Conservation (phyloP, 2,329 filamentous ascomycete species). For the Coniosporium tulheliwenetii region DNA sequence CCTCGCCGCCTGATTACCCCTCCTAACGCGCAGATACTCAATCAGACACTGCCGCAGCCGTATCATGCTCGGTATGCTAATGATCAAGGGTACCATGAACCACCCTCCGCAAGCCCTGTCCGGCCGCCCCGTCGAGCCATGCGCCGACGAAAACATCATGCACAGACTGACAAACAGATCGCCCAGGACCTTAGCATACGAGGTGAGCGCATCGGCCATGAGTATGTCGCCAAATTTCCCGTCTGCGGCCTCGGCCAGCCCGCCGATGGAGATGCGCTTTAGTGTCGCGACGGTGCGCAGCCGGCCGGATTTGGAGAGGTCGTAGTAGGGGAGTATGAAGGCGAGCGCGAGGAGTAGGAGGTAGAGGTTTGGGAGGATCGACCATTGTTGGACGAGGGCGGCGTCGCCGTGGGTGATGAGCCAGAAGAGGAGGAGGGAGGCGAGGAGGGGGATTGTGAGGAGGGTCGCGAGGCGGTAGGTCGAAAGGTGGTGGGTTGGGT, state of each 20-base stretch:
- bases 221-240: constrained; percentile 92
- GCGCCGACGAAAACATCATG: constrained; percentile 67
- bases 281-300: constrained; percentile 61
- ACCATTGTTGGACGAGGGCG: constrained; percentile 56
- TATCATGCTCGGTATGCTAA: constrained; percentile 69
- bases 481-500: constrained; percentile 62
- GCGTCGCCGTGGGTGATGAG: constrained; percentile 55
- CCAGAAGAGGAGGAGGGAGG: constrained; percentile 76
- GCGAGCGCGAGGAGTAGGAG: constrained; percentile 56
- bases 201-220: constrained; percentile 85
- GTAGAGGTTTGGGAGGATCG: constrained; percentile 76
- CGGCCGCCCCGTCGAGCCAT: constrained; percentile 63
- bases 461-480: constrained; percentile 74
- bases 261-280: constrained; percentile 66
- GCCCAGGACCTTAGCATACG: constrained; percentile 81
- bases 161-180: constrained; percentile 80
- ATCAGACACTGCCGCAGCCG: constrained; percentile 84
- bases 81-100: constrained; percentile 68
- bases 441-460: constrained; percentile 52
- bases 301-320: constrained; percentile 54
- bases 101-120: constrained; percentile 69
- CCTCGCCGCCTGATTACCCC: constrained; percentile 32
- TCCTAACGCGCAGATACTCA: constrained; percentile 62
- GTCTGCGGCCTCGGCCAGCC: constrained; percentile 70
- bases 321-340: constrained; percentile 58